Conservation (phyloP, 78 protist species). For the Dictyostelium purpureum region DNA sequence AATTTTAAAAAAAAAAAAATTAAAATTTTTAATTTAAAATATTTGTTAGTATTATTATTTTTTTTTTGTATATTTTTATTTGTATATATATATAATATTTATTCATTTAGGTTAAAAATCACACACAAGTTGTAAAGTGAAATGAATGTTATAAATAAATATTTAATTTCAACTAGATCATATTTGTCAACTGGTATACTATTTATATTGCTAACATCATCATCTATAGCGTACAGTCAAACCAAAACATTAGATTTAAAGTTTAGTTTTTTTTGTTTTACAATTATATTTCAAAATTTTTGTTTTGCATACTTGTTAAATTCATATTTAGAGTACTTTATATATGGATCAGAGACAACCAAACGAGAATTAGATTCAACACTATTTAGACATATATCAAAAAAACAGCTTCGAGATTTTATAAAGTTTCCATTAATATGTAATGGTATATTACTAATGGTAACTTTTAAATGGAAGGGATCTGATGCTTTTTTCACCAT, state of each 20-base stretch:
- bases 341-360: not conserved
- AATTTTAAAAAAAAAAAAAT: too few species aligned
- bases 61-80: too few species aligned
- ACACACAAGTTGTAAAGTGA: not conserved
- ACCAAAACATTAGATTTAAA: not conserved
- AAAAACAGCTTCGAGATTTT: not conserved
- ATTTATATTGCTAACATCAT: not conserved
- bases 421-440: not conserved
- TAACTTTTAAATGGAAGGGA: not conserved
- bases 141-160: not conserved
- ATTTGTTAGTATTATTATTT: too few species aligned
- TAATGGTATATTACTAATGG: not conserved
- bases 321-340: not conserved
- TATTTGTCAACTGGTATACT: slow-evolving; percentile 5
- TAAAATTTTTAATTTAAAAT: too few species aligned
- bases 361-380: not conserved
- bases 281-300: slow-evolving; percentile 6
- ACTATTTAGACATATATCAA: not conserved
- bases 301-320: slow-evolving; percentile 7
- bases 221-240: slow-evolving; percentile 1
- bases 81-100: not conserved
- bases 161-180: slow-evolving; percentile 15
- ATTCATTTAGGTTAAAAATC: not conserved
- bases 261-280: slow-evolving; percentile 21
- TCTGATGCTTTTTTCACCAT: not conserved